Evolutionary conservation across 2,329 filamentous ascomycete species (phyloP), one percentile per base, ranked within the genome.

Genomic region (Orbilia quercus): DNA sequence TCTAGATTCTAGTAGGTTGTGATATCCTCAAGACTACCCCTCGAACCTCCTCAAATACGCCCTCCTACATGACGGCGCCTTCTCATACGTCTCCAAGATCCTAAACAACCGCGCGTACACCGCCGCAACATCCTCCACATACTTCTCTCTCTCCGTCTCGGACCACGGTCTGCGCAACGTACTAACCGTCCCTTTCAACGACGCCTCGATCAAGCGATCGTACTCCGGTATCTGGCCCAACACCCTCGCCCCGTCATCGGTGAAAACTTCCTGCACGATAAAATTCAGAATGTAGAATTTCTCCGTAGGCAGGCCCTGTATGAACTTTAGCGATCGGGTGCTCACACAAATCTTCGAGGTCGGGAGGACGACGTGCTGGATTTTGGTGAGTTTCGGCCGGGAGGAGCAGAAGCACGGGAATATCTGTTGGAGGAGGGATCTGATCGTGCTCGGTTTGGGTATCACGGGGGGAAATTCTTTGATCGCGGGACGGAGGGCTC

Each of bases 231-330:
- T 73, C 23, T 40, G 23, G 7, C 60, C 60, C 9, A 73, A 23
- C n/a, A 73, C 53, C n/a, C 42, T 60, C 1, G 55, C 60, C n/a
- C 69, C 69, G 16, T 73, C 60, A 16, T 66, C 60, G 2, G 60
- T 66, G 48, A 73, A 73, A 16, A 73, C 60, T 14, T 73, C 69
- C 47, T 73, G 69, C 2, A 73, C 69, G 7, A 73, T 55, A 22
- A 60, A 73, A 28, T 36, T 47, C 11, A 73, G 40, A 2, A 65
- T 28, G 1, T 62, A 48, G 36, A 73, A 73, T 36, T 73, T 28
- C 18, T 66, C 60, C 6, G 7, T 38, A 1, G 69, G 40, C 6
- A 73, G 60, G 2, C 28, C 25, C 36, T 73, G 69, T 6, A 73
- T 60, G 48, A 73, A 73, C 2, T 18, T 45, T 7, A 73, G 40